These are phyloP conservation scores for Trametes coccinea DNA, from an alignment of 768 basidiomycete species.

Conservation along the genomic window DNA sequence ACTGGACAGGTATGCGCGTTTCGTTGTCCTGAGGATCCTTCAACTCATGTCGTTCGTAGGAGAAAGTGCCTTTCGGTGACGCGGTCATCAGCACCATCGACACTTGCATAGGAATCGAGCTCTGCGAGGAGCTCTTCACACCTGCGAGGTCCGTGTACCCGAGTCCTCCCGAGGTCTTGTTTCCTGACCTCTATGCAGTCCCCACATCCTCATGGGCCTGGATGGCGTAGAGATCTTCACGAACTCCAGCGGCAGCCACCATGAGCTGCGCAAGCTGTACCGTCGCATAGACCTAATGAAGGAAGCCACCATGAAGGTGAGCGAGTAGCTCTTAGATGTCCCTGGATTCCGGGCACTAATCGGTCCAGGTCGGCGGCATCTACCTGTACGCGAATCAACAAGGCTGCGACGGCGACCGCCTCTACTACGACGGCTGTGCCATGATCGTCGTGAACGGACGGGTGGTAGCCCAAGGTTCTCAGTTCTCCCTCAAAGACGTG, in stretches of 20 bases:
- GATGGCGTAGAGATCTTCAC: conserved; percentile 99
- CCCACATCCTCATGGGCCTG: conserved; percentile 96
- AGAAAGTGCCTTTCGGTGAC: conserved; percentile 93
- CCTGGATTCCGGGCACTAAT: background rate
- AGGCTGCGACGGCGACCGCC: conserved; percentile 96
- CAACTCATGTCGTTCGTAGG: conserved; percentile 41
- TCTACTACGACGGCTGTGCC: conserved; percentile 97
- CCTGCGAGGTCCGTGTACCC: conserved; percentile 70
- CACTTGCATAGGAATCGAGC: conserved; percentile 94
- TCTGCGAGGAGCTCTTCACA: conserved; percentile 98
- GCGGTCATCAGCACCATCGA: conserved; percentile 91
- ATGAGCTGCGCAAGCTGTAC: conserved; percentile 95
- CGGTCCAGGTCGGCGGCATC: conserved; percentile 81
- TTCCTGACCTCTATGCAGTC: conserved; percentile 48
- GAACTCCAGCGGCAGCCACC: conserved; percentile 97
- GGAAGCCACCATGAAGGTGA: conserved; percentile 92
- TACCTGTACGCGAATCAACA: conserved; percentile 99
- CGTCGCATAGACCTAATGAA: conserved; percentile 92
- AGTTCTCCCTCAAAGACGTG: conserved; percentile 94
- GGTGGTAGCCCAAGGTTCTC: conserved; percentile 92
- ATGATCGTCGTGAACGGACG: conserved; percentile 95
- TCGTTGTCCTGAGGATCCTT: background rate
- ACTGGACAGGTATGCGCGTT: conserved; percentile 72
- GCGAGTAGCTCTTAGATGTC: background rate
- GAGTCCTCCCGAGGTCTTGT: background rate